Evolutionary conservation across 176 grass and related monocot genomes (phyloP).

Genomic region (Oryza punctata): DNA sequence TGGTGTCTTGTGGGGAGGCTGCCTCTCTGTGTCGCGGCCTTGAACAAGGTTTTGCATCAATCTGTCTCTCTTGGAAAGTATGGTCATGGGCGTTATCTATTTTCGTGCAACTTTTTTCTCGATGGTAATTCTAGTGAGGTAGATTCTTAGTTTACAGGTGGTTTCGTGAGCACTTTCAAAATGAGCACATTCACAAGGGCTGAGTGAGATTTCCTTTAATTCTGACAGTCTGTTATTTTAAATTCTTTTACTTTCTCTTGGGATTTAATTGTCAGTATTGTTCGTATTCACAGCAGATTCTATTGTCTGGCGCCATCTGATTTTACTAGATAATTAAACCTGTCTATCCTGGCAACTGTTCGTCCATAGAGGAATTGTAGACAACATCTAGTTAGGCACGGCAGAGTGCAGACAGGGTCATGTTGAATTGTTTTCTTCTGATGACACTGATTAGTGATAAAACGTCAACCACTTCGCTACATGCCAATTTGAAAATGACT

Average conservation of each 20-base stretch:
- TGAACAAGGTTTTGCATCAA: not conserved
- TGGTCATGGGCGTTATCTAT: not conserved
- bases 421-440: not conserved
- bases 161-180: constrained; percentile 10
- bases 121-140: not conserved
- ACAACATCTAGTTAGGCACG: not conserved
- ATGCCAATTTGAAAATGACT: not conserved
- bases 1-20: not conserved
- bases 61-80: constrained; percentile 18
- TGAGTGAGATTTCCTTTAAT: not conserved
- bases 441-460: not conserved
- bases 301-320: not conserved
- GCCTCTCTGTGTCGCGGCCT: not conserved
- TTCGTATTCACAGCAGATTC: not conserved
- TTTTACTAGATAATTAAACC: not conserved
- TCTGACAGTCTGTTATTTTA: not conserved
- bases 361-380: not conserved
- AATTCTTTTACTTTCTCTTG: not conserved
- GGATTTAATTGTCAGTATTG: not conserved
- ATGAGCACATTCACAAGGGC: not conserved
- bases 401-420: not conserved
- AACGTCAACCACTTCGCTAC: not conserved
- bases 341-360: not conserved
- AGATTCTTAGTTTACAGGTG: not conserved
- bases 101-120: constrained; percentile 4